These are phyloP conservation scores for Leishmania lainsoni DNA, from an alignment of 208 protist genomes.

Conservation along the genomic window DNA sequence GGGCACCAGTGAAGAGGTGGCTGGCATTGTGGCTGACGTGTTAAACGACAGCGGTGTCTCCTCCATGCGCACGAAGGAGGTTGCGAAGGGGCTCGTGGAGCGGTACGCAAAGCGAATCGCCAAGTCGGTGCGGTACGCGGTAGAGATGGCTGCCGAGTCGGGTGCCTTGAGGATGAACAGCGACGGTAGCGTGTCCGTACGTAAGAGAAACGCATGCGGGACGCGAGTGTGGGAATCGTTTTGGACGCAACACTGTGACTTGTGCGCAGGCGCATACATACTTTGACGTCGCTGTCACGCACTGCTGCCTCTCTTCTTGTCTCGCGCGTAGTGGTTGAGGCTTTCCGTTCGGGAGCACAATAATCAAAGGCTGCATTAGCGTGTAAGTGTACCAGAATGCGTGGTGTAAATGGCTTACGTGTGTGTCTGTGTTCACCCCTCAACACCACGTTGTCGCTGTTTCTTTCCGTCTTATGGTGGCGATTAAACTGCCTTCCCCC, in stretches of 20 bases:
- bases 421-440: not conserved
- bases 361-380: not conserved
- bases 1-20: slow-evolving; percentile 51
- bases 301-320: not conserved
- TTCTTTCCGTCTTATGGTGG: not conserved
- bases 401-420: not conserved
- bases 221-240: not conserved
- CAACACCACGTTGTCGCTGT: not conserved
- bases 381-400: not conserved
- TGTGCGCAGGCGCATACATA: not conserved
- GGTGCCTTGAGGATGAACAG: slow-evolving; percentile 45
- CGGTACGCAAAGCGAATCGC: slow-evolving; percentile 68
- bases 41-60: slow-evolving; percentile 32
- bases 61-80: slow-evolving; percentile 43
- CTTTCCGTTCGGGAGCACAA: not conserved
- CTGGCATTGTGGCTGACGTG: slow-evolving; percentile 53
- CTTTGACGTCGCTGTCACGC: not conserved
- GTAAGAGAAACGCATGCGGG: not conserved
- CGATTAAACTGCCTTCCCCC: not conserved
- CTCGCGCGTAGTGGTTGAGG: not conserved
- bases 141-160: slow-evolving; percentile 42
- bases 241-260: not conserved
- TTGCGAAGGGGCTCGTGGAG: slow-evolving; percentile 57
- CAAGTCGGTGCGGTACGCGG: slow-evolving; percentile 49
- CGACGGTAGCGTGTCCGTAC: slow-evolving; percentile 37